phyloP scores from a whole-genome alignment of 2,329 filamentous ascomycete genomes.

The Ascochyta pisi region DNA sequence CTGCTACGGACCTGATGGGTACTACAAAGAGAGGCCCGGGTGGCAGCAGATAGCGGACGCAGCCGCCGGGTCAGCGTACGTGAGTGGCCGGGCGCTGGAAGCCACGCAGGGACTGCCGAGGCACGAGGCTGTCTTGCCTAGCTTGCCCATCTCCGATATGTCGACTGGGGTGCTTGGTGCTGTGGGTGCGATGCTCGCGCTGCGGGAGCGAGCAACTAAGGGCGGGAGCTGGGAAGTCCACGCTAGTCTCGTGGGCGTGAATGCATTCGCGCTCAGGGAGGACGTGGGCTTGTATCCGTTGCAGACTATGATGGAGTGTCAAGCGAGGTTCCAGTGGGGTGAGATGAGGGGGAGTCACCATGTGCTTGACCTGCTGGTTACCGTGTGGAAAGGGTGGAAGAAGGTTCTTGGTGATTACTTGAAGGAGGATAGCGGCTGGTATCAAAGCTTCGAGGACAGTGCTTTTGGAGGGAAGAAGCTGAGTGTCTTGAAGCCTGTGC shows the following conservation, averaged over 20 bases:
- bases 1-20: slow-evolving; percentile 59
- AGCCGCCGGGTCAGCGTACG: slow-evolving; percentile 49
- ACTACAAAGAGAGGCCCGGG: slow-evolving; percentile 55
- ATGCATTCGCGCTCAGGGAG: slow-evolving; percentile 38
- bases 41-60: slow-evolving; percentile 60
- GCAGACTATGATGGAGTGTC: slow-evolving; percentile 32
- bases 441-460: slow-evolving; percentile 30
- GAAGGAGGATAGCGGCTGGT: slow-evolving; percentile 28
- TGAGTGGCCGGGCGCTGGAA: slow-evolving; percentile 45
- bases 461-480: slow-evolving; percentile 32
- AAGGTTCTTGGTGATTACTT: slow-evolving; percentile 27
- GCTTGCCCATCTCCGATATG: slow-evolving; percentile 41
- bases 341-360: slow-evolving; percentile 38
- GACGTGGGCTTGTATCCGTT: slow-evolving; percentile 46
- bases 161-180: slow-evolving; percentile 36
- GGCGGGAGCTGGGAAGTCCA: slow-evolving; percentile 29
- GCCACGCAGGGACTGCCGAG: slow-evolving; percentile 32
- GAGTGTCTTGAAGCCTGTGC: slow-evolving; percentile 34
- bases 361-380: slow-evolving; percentile 39
- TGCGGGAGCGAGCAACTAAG: slow-evolving; percentile 30
- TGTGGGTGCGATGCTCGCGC: slow-evolving; percentile 32
- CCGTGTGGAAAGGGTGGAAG: slow-evolving; percentile 37
- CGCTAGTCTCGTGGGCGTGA: slow-evolving; percentile 38
- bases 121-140: slow-evolving; percentile 32
- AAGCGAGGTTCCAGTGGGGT: slow-evolving; percentile 34